These are phyloP conservation scores for Trifolium fragiferum DNA, from an alignment of 306 rosid genomes.

Conservation along the genomic window DNA sequence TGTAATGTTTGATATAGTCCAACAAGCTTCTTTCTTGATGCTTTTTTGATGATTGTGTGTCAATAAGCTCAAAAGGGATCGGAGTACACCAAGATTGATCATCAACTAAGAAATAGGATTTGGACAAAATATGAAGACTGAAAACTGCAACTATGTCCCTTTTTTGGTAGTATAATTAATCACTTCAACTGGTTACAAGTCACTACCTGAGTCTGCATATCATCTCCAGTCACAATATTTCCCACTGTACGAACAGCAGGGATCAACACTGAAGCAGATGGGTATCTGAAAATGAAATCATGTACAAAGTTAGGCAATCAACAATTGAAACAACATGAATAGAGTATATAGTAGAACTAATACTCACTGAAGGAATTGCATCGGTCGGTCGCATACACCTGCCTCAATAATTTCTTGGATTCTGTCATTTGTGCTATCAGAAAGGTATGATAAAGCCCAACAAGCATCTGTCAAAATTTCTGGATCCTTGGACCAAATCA, in stretches of 20 bases:
- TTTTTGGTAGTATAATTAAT: too few relatives aligned
- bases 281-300: neutral
- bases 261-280: neutral
- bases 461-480: neutral
- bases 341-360: neutral
- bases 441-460: neutral
- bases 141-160: too few relatives aligned
- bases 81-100: conserved; percentile 69
- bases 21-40: conserved; percentile 91
- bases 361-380: neutral
- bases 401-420: neutral
- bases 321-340: neutral
- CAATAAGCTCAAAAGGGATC: conserved; percentile 73
- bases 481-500: neutral
- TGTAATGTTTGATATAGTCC: conserved; percentile 86
- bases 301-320: neutral
- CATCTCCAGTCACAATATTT: neutral
- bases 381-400: neutral
- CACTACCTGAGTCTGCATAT: neutral
- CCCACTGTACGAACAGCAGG: neutral
- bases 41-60: conserved; percentile 72
- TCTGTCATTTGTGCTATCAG: neutral
- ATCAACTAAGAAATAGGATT: conserved; percentile 6
- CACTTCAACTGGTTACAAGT: too few relatives aligned
- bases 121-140: too few relatives aligned